Conservation (phyloP, 257 asterid species). For the Lantana camara region DNA sequence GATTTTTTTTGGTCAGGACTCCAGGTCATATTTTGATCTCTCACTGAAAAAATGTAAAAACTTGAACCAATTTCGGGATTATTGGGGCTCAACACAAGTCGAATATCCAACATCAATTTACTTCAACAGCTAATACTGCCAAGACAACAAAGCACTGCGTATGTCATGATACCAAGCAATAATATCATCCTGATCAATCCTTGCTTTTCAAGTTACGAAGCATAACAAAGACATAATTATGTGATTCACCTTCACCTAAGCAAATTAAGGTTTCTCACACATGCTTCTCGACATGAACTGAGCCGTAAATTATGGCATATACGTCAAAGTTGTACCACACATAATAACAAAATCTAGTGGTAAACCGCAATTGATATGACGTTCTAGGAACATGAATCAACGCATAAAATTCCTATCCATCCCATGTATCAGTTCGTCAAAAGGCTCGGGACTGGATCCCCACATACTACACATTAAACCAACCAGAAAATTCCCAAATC, state of each 20-base stretch:
- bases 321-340: neutral
- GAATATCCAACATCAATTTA: neutral
- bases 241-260: slow-evolving; percentile 4
- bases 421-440: neutral
- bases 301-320: neutral
- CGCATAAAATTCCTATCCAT: neutral
- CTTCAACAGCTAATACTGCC: slow-evolving; percentile 2
- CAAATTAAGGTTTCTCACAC: neutral
- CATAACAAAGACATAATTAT: neutral
- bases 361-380: neutral
- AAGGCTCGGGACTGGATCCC: neutral
- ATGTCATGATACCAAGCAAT: neutral
- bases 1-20: no score
- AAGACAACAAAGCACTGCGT: neutral
- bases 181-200: neutral
- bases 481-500: neutral
- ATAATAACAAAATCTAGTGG: neutral
- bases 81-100: neutral
- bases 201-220: neutral
- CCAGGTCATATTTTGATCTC: neutral
- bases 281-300: neutral
- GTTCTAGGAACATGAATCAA: neutral
- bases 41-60: neutral
- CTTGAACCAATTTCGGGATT: neutral
- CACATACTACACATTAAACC: neutral